These are phyloP conservation scores for Cryphonectria carpinicola DNA, from an alignment of 2,329 filamentous ascomycete genomes.

Conservation along the genomic window DNA sequence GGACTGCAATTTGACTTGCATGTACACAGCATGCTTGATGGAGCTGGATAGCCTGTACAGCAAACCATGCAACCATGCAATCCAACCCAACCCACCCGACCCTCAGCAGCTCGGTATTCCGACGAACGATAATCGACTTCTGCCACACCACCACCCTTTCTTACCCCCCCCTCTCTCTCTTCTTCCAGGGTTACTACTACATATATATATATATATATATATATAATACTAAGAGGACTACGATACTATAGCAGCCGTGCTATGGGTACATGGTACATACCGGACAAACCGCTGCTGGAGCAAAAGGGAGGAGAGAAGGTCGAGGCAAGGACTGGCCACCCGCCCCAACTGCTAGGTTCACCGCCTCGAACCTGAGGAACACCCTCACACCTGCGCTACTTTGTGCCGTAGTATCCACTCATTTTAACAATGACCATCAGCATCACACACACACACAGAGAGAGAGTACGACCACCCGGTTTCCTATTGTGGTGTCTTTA, in stretches of 20 bases:
- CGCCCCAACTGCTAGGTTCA: background rate
- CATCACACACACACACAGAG: background rate
- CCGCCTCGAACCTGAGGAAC: background rate
- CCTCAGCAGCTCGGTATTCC: background rate
- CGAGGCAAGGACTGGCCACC: background rate
- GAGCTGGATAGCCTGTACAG: background rate
- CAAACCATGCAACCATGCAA: slow-evolving; percentile 8
- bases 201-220: no score
- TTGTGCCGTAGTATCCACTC: background rate
- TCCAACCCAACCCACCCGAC: background rate
- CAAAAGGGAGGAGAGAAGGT: background rate
- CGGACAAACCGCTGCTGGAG: background rate
- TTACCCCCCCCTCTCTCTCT: background rate
- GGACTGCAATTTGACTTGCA: slow-evolving; percentile 15
- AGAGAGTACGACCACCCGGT: background rate
- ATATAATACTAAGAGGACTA: background rate
- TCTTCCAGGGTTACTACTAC: background rate
- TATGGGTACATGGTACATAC: background rate
- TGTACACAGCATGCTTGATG: slow-evolving; percentile 11
- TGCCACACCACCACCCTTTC: background rate
- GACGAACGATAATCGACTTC: background rate
- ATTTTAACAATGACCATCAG: background rate
- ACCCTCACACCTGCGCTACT: background rate
- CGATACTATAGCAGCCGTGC: background rate
- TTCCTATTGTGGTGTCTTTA: background rate